Evolutionary conservation across 2,329 filamentous ascomycete species (phyloP).

Genomic region (Penicillium sp.): DNA sequence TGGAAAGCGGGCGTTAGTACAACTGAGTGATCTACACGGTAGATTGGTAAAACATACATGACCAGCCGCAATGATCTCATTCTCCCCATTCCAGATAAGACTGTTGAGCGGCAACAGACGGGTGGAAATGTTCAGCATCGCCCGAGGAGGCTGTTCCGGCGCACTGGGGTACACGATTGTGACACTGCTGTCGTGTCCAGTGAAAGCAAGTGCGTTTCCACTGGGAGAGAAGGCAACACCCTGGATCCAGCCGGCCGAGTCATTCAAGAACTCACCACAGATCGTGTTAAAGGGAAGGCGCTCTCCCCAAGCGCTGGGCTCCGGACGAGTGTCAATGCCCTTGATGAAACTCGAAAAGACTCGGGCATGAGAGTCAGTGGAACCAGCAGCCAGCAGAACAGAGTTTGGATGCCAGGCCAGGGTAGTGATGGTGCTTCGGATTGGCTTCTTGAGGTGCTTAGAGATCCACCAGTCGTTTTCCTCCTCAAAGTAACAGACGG

Average conservation of each 20-base stretch:
- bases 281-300: constrained; percentile 96
- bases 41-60: constrained; percentile 56
- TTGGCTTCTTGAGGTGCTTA: constrained; percentile 98
- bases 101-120: constrained; percentile 90
- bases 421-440: constrained; percentile 92
- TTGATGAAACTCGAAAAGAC: constrained; percentile 97
- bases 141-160: constrained; percentile 83
- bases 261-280: constrained; percentile 93
- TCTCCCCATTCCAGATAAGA: constrained; percentile 85
- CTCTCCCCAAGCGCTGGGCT: constrained; percentile 90
- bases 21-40: background rate
- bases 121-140: constrained; percentile 86
- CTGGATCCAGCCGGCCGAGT: constrained; percentile 95
- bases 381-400: constrained; percentile 88
- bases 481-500: constrained; percentile 97
- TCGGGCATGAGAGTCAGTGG: constrained; percentile 93
- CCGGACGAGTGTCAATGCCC: constrained; percentile 80
- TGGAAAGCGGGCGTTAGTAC: constrained; percentile 23
- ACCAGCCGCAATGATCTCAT: constrained; percentile 91
- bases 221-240: constrained; percentile 88
- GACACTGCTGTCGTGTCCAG: constrained; percentile 91
- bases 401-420: constrained; percentile 98
- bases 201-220: constrained; percentile 89
- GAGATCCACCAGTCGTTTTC: constrained; percentile 99
- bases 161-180: constrained; percentile 93